These are phyloP conservation scores for Pichia membranifaciens DNA, from an alignment of 805 yeast species.

Conservation along the genomic window DNA sequence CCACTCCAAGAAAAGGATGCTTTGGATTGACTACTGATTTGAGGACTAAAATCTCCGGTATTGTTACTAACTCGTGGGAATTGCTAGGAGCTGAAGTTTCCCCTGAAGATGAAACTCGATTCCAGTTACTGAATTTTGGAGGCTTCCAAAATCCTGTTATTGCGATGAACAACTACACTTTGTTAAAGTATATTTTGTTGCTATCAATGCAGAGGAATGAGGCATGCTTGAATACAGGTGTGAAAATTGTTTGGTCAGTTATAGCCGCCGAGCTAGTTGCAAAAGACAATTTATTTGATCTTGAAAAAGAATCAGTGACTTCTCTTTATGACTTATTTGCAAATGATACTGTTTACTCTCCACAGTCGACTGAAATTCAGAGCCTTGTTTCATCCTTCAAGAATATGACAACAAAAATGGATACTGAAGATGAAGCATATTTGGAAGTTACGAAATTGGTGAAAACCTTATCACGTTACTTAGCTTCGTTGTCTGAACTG, in stretches of 20 bases:
- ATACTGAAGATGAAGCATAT: slow-evolving; percentile 60
- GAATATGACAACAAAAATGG: slow-evolving; percentile 45
- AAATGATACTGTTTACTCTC: slow-evolving; percentile 46
- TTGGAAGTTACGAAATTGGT: slow-evolving; percentile 44
- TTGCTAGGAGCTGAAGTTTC: slow-evolving; percentile 58
- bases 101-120: slow-evolving; percentile 48
- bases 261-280: slow-evolving; percentile 60
- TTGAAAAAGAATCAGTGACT: slow-evolving; percentile 57
- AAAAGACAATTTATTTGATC: slow-evolving; percentile 50
- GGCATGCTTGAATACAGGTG: slow-evolving; percentile 56
- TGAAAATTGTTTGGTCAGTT: slow-evolving; percentile 63
- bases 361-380: slow-evolving; percentile 48
- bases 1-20: slow-evolving; percentile 69
- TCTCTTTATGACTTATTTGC: slow-evolving; percentile 63
- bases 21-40: slow-evolving; percentile 56
- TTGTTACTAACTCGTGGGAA: slow-evolving; percentile 67
- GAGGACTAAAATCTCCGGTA: slow-evolving; percentile 50
- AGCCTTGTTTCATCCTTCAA: slow-evolving; percentile 44
- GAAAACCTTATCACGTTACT: slow-evolving; percentile 51
- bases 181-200: slow-evolving; percentile 58
- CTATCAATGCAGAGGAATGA: slow-evolving; percentile 64
- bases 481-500: slow-evolving; percentile 60
- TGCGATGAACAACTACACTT: slow-evolving; percentile 46
- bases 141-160: slow-evolving; percentile 68
- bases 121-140: slow-evolving; percentile 56